A percentile compares a stretch with the other conserved stretches of the same genome.
Evolutionary conservation across 2,329 filamentous ascomycete genomes (phyloP).

Genomic region (Alternaria hordeiaustralica): DNA sequence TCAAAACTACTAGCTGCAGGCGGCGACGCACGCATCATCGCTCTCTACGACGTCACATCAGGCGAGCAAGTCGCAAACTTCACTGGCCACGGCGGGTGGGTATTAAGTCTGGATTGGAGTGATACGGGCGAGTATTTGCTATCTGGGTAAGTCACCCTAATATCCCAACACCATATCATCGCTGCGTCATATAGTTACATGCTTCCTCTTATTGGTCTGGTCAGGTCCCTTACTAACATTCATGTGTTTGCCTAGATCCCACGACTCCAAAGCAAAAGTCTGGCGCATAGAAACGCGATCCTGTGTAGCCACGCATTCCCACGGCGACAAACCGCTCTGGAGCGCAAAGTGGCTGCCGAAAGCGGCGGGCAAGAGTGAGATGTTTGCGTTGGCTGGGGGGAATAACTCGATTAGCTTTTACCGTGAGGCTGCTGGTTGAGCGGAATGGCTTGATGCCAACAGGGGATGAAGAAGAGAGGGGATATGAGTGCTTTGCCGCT

Average conservation of each 20-base stretch:
- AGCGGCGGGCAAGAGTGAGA: slow-evolving; percentile 43
- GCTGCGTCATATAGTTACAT: too few relatives aligned
- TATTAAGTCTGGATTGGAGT: slow-evolving; percentile 91
- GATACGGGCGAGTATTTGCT: slow-evolving; percentile 90
- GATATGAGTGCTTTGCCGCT: not conserved
- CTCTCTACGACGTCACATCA: slow-evolving; percentile 88
- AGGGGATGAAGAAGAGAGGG: not conserved
- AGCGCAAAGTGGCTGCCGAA: slow-evolving; percentile 50
- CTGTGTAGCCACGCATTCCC: slow-evolving; percentile 92
- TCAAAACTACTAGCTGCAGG: slow-evolving; percentile 85
- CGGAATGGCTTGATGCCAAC: not conserved
- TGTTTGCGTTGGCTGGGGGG: slow-evolving; percentile 50
- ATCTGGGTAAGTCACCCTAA: slow-evolving; percentile 64
- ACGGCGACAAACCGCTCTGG: slow-evolving; percentile 66
- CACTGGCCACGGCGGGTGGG: slow-evolving; percentile 81
- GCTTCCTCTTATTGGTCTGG: too few relatives aligned
- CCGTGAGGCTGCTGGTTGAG: slow-evolving; percentile 48
- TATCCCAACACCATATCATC: too few relatives aligned
- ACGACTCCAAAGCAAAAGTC: slow-evolving; percentile 94
- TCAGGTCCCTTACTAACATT: too few relatives aligned
- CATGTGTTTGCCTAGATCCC: slow-evolving; percentile 57
- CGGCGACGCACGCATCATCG: slow-evolving; percentile 87
- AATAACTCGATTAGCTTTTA: slow-evolving; percentile 48
- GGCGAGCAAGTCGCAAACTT: slow-evolving; percentile 92
- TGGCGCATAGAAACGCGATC: slow-evolving; percentile 86